Percentiles rank a stretch among this genome's conserved stretches.
Evolutionary conservation across 2,329 filamentous ascomycete species (phyloP).

Genomic region (Neonectria hederae): DNA sequence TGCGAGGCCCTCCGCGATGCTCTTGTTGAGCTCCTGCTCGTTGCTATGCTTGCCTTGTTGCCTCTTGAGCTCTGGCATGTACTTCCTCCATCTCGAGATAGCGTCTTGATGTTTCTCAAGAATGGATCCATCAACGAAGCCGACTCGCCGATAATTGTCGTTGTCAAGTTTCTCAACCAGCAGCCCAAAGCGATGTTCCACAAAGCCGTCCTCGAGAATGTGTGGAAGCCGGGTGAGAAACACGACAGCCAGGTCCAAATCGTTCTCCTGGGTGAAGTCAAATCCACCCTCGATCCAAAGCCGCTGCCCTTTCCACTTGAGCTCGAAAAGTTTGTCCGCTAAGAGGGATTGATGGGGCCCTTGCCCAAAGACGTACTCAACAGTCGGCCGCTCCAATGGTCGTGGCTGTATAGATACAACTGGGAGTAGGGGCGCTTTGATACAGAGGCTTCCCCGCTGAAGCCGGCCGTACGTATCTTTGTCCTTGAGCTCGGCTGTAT

Average conservation of each 20-base stretch:
- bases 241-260: not conserved
- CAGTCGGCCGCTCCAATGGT: not conserved
- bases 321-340: not conserved
- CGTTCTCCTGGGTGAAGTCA: not conserved
- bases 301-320: not conserved
- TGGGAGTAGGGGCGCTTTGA: not conserved
- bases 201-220: not conserved
- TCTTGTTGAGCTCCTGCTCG: not conserved
- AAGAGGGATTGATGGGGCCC: not conserved
- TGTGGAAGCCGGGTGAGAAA: not conserved
- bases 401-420: not conserved
- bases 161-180: not conserved
- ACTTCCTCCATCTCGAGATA: not conserved
- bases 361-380: not conserved
- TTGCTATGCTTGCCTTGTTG: not conserved
- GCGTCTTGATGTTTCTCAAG: not conserved
- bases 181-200: not conserved
- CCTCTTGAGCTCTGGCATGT: not conserved
- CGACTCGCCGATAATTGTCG: not conserved
- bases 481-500: not conserved
- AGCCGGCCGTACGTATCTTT: not conserved
- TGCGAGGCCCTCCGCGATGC: not conserved
- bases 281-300: not conserved
- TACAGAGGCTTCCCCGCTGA: not conserved
- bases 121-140: not conserved